Evolutionary conservation across 2,329 filamentous ascomycete species (phyloP).

Genomic region (Fusarium ambrosium): DNA sequence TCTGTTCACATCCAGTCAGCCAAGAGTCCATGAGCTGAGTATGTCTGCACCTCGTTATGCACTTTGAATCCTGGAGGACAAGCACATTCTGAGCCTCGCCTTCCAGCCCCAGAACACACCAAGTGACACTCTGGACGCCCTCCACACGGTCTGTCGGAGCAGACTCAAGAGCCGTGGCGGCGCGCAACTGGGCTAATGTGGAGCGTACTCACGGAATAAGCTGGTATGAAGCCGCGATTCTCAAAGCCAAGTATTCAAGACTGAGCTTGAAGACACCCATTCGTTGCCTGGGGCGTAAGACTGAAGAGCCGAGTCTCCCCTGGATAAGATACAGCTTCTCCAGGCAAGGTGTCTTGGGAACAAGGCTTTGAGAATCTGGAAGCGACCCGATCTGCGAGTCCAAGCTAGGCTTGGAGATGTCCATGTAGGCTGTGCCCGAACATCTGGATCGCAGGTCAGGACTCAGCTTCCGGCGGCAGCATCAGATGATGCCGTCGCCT

Average conservation of each 20-base stretch:
- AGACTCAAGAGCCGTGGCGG: constrained; percentile 7
- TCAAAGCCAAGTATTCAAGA: constrained; percentile 13
- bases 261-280: constrained; percentile 17
- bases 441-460: constrained; percentile 3
- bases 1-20: constrained; percentile 31
- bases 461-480: background rate
- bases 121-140: constrained; percentile 25
- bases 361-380: constrained; percentile 9
- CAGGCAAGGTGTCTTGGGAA: background rate
- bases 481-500: background rate
- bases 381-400: constrained; percentile 11
- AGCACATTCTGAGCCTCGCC: constrained; percentile 22
- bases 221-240: constrained; percentile 18
- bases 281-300: background rate
- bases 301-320: background rate
- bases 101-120: constrained; percentile 28
- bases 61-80: constrained; percentile 10
- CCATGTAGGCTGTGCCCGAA: constrained; percentile 3
- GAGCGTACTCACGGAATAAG: constrained; percentile 8
- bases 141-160: constrained; percentile 3
- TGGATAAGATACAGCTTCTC: background rate
- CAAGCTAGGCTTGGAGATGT: constrained; percentile 26
- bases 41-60: constrained; percentile 37
- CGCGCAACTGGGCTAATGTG: constrained; percentile 5
- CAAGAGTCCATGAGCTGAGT: constrained; percentile 34